phyloP scores from a whole-genome alignment of 1,139 yeast genomes.

The Kurtzmaniella quercitrusa region DNA sequence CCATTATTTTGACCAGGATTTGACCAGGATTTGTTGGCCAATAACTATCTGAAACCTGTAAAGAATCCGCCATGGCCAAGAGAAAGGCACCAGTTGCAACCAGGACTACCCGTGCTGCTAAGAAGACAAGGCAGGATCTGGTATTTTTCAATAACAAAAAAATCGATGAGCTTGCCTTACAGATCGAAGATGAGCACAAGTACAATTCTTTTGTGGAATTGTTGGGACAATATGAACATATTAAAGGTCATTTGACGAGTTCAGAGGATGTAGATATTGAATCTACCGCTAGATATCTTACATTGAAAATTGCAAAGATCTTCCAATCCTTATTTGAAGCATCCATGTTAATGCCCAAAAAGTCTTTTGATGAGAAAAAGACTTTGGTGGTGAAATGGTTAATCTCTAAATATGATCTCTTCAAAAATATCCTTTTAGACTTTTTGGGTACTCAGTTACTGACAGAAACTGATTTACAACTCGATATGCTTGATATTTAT shows the following conservation, averaged over 20 bases:
- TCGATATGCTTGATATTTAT: slow-evolving; percentile 61
- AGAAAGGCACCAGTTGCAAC: slow-evolving; percentile 13
- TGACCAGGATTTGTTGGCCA: neutral
- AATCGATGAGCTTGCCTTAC: slow-evolving; percentile 28
- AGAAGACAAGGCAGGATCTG: slow-evolving; percentile 7
- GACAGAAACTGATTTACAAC: slow-evolving; percentile 42
- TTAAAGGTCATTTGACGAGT: slow-evolving; percentile 17
- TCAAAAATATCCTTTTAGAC: slow-evolving; percentile 41
- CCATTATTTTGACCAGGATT: neutral
- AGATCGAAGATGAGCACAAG: slow-evolving; percentile 30
- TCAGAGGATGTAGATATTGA: slow-evolving; percentile 25
- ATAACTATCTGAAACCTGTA: too few species aligned
- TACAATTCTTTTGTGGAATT: slow-evolving; percentile 52
- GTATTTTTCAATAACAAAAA: slow-evolving; percentile 19
- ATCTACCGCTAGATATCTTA: slow-evolving; percentile 41
- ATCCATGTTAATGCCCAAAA: slow-evolving; percentile 39
- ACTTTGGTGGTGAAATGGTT: slow-evolving; percentile 59
- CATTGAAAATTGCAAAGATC: slow-evolving; percentile 49
- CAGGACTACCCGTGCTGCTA: slow-evolving; percentile 6
- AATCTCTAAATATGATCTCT: slow-evolving; percentile 53
- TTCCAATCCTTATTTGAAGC: slow-evolving; percentile 54
- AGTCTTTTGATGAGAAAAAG: slow-evolving; percentile 42
- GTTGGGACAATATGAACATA: slow-evolving; percentile 30
- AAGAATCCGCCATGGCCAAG: slow-evolving; percentile 18
- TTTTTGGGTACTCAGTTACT: slow-evolving; percentile 31